Evolutionary conservation across 306 rosid species (phyloP), one percentile per base, ranked within the genome.

Genomic region (Casuarina equisetifolia): DNA sequence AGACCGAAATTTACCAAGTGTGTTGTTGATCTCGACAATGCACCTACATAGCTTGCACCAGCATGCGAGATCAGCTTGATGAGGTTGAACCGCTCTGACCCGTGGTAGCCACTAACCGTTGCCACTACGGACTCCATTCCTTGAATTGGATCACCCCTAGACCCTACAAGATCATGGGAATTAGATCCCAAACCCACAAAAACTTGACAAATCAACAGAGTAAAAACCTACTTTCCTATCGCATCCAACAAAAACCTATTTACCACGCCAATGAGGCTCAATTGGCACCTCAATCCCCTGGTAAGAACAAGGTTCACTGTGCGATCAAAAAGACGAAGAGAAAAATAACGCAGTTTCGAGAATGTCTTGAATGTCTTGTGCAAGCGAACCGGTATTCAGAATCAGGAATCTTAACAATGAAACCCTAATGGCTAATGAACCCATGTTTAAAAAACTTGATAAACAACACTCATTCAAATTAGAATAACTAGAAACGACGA

Each of bases 101-200:
- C 97, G 62, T 83, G 89, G 85, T 95, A 95, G 12, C 98, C 97
- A 38, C 91, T 92, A 2, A 89, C 97, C 2, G 96, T 89, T 9
- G 89, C 97, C 53, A 95, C 92, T 76, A 91, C 97, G 5, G 82
- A 80, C 44, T 95, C 91, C 97, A 95, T 91, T 25, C 91, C 97
- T 80, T 69, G 67, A 80, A 87, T 82, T 38, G 84, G 81, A 15
- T 54, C 51, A 75, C 40, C 85, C 81, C 66, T 74, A 11, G 57
- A 69, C 50, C 53, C 84, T 48, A 68, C 43, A 81, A 76, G 48
- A 54, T 73, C 58, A 64, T 39, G 9, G 9, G 39, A 15, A 45
- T 53, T 48, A 75, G 66, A 54, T 38, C 36, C 62, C 59, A 16
- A 36, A 39, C 40, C 48, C 49, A 64, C 44, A 64, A 64, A 40